Base-by-base conservation (phyloP, 495 filamentous ascomycete species). In the Amniculicola lignicola region DNA sequence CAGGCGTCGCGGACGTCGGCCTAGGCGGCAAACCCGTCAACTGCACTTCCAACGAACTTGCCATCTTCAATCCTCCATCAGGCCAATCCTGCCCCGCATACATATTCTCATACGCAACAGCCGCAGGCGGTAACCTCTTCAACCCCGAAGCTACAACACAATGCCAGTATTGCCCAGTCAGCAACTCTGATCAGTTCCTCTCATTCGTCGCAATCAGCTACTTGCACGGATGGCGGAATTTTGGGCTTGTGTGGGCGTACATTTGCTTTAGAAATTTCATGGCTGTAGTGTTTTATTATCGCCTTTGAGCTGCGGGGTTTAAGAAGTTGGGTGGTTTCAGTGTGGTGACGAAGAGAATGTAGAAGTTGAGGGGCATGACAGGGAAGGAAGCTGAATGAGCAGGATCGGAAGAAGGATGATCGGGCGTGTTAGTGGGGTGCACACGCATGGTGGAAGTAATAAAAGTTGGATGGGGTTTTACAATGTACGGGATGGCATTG, bases 111-210 rank as follows among this genome's bases (percentile, higher is more conserved):
- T 89, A 85, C 51, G 75, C 77, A 3, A 37, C 56, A 0, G 31
- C 22, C 0, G 63, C 66, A 0, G 74, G 75, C 4, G 59, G 59
- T 15, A 7, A 12, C 6, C 67, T 91, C 10, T 40, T 73, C 18
- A 75, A 85, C 61, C 67, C 74, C 0, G 66, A 69, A 6, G 74
- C 75, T 3, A 84, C 75, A 0, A 43, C 53, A 0, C 66, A 79
- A 33, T 94, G 88, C 69, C 47, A 66, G 4, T 83, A 80, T 62
- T 94, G 89, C 73, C 33, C 77, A 3, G 54, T 87, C 19, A 62
- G 51, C 0, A 69, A 75, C 19, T 86, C 86, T 1, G 85, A 93
- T 58, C 67, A 70, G 9, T 91, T 82, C 70, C 70, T 93, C 25
- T 67, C 57, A 0, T 11, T 43, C 1, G 61, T 84, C 3, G 70